phyloP scores from a whole-genome alignment of 495 filamentous ascomycete species.

The Ramalina peruviana region DNA sequence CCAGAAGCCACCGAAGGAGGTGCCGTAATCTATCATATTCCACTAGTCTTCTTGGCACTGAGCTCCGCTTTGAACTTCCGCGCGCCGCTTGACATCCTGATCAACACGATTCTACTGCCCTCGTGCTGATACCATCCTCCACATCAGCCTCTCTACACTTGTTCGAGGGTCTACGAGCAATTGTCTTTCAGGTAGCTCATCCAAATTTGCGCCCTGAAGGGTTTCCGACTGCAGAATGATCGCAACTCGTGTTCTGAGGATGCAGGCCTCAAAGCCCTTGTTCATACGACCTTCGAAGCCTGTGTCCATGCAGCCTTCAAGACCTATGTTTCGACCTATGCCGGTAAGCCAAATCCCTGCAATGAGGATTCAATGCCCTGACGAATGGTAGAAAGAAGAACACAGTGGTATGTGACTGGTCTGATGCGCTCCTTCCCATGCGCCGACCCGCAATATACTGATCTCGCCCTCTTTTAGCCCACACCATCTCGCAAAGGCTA shows the following conservation, averaged over 20 bases:
- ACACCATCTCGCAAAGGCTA: slow-evolving; percentile 94
- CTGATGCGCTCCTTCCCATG: background rate
- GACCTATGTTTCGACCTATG: slow-evolving; percentile 57
- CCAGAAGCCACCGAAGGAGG: background rate
- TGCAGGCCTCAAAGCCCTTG: slow-evolving; percentile 27
- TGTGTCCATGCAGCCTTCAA: slow-evolving; percentile 27
- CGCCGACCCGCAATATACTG: background rate
- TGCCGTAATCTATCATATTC: background rate
- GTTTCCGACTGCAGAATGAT: slow-evolving; percentile 37
- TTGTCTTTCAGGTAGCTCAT: background rate
- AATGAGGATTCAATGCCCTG: slow-evolving; percentile 20
- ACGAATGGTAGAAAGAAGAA: slow-evolving; percentile 55
- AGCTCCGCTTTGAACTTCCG: too few relatives aligned
- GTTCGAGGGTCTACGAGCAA: background rate
- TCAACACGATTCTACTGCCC: background rate
- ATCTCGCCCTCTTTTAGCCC: slow-evolving; percentile 40
- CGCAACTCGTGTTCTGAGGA: slow-evolving; percentile 43
- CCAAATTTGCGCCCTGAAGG: background rate
- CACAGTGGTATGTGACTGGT: slow-evolving; percentile 54
- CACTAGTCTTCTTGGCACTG: too few relatives aligned
- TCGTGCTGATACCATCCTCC: too few relatives aligned
- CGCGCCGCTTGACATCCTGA: too few relatives aligned
- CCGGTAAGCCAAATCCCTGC: slow-evolving; percentile 49
- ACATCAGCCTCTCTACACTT: too few relatives aligned
- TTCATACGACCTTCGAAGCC: background rate